Percentiles rank a stretch among this genome's conserved stretches.
phyloP scores from a whole-genome alignment of 306 rosid species.

The Psophocarpus tetragonolobus region DNA sequence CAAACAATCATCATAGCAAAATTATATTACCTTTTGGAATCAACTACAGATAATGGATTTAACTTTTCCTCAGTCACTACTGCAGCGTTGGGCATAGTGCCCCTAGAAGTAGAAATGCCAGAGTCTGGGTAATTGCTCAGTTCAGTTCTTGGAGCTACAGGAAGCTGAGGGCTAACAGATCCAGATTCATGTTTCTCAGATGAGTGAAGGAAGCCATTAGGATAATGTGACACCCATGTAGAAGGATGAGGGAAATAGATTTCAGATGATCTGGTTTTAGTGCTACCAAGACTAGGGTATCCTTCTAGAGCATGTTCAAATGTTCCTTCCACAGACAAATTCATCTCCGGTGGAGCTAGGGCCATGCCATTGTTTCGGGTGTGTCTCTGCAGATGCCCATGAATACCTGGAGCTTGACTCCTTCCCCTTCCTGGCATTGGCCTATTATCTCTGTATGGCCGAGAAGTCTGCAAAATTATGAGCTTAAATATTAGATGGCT shows the following conservation, averaged over 20 bases:
- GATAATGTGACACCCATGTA: constrained; percentile 39
- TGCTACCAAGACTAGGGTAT: constrained; percentile 50
- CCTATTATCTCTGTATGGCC: constrained; percentile 50
- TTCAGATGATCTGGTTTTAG: constrained; percentile 48
- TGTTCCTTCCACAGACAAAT: constrained; percentile 38
- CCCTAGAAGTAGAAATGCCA: constrained; percentile 34
- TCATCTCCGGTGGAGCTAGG: constrained; percentile 45
- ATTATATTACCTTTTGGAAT: constrained; percentile 57
- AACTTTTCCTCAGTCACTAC: constrained; percentile 38
- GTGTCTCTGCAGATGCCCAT: constrained; percentile 50
- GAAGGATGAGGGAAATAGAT: constrained; percentile 48
- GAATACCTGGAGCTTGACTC: constrained; percentile 45
- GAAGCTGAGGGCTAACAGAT: constrained; percentile 47
- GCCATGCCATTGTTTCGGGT: constrained; percentile 41
- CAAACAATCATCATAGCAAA: constrained; percentile 16
- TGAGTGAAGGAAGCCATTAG: constrained; percentile 44
- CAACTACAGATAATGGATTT: constrained; percentile 25
- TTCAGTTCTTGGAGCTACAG: constrained; percentile 46
- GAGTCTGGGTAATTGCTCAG: constrained; percentile 39
- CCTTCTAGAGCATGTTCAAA: constrained; percentile 55
- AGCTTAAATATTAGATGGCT: constrained; percentile 37
- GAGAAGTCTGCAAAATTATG: constrained; percentile 56
- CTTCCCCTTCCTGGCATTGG: constrained; percentile 54
- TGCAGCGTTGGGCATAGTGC: constrained; percentile 37
- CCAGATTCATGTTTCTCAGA: constrained; percentile 54